Evolutionary conservation across 2,329 filamentous ascomycete genomes (phyloP).

Genomic region (Alternaria panax): DNA sequence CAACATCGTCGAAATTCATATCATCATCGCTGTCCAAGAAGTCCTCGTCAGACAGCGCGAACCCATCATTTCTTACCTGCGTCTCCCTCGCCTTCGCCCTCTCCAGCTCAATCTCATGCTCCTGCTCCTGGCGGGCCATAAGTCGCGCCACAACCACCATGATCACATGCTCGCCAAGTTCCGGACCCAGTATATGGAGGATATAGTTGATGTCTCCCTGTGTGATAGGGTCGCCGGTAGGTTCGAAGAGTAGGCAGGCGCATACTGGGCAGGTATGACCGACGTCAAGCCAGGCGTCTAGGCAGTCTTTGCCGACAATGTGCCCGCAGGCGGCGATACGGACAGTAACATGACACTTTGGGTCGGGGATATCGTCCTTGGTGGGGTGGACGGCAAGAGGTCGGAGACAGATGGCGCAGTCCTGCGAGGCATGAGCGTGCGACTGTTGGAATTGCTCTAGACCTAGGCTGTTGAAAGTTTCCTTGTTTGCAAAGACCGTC

Average conservation of each 20-base stretch:
- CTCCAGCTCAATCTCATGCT: slow-evolving; percentile 14
- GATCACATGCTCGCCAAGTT: slow-evolving; percentile 1
- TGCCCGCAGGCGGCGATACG: slow-evolving; percentile 28
- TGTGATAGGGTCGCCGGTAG: slow-evolving; percentile 10
- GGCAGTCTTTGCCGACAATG: slow-evolving; percentile 27
- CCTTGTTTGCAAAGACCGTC: slow-evolving; percentile 24
- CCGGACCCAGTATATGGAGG: background rate
- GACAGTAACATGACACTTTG: slow-evolving; percentile 20
- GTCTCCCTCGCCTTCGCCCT: slow-evolving; percentile 7
- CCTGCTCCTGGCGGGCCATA: slow-evolving; percentile 7
- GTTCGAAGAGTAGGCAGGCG: slow-evolving; percentile 25
- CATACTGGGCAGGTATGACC: slow-evolving; percentile 31
- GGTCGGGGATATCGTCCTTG: background rate
- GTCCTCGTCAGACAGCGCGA: slow-evolving; percentile 4
- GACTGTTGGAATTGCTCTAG: slow-evolving; percentile 17
- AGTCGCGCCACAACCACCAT: slow-evolving; percentile 13
- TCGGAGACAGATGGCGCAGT: slow-evolving; percentile 25
- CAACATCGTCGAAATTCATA: slow-evolving; percentile 5
- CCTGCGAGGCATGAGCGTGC: slow-evolving; percentile 17
- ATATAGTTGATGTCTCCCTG: slow-evolving; percentile 14
- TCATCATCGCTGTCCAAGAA: slow-evolving; percentile 19
- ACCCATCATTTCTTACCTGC: background rate
- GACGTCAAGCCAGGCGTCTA: slow-evolving; percentile 25
- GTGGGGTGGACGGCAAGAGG: slow-evolving; percentile 17
- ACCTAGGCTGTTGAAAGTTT: slow-evolving; percentile 19